Base-by-base conservation (phyloP, 345 rosid genomes). In the Clausena lansium region DNA sequence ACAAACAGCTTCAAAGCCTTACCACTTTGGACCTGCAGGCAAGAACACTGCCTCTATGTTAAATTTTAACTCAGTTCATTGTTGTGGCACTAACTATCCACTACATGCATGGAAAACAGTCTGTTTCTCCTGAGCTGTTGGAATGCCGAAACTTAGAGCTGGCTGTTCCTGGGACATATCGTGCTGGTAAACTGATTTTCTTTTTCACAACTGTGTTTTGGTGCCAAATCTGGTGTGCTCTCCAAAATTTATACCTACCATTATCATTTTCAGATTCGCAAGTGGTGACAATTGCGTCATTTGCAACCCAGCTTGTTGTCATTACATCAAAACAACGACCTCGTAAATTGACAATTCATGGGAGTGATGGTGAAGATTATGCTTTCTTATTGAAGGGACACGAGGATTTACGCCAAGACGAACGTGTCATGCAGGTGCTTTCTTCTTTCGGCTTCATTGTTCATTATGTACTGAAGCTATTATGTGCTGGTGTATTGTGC, bases 331-430 rank as follows among this genome's bases (percentile, higher is more conserved):
- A 94, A 81, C 99, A 96, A 84, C 88, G 98, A 55, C 99, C 99
- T 20, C 86, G 99, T 60, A 96, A 94, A 80, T 88, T 96, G 88
- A 96, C 99, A 66, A 96, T 96, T 88, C 91, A 89, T 67, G 99
- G 98, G 64, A 96, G 86, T 82, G 95, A 96, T 71, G 99, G 99
- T 64, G 92, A 92, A 83, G 98, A 92, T 71, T 83, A 96, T 80
- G 91, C 97, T 74, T 96, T 94, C 83, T 83, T 96, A 89, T 87
- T 96, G 76, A 96, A 96, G 87, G 98, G 99, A 41, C 99, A 96
- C 80, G 99, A 96, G 87, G 99, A 96, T 85, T 80, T 96, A 62
- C 97, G 99, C 83, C 99, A 96, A 78, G 98, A 96, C 88, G 99
- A 96, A 76, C 99, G 98, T 80, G 99, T 96, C 82, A 96, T 96